Percentiles rank a stretch among this genome's conserved stretches.
These are phyloP conservation scores for Uncinocarpus reesii DNA, from an alignment of 2,329 filamentous ascomycete genomes.

Conservation along the genomic window DNA sequence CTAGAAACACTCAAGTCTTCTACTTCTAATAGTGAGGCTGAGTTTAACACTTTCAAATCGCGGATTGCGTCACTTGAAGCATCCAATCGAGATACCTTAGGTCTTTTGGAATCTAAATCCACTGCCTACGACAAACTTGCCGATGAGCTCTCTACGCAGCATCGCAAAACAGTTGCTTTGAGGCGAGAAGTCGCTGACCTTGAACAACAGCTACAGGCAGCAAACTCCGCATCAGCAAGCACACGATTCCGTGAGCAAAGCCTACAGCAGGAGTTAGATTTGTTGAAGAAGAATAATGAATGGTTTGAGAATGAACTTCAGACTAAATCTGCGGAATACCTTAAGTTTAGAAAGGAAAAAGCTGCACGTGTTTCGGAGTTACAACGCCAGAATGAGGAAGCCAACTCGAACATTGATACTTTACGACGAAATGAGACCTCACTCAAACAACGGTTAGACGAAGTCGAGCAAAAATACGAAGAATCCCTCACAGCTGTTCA, in stretches of 20 bases:
- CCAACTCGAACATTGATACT: conserved; percentile 63
- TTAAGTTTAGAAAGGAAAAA: conserved; percentile 92
- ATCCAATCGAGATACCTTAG: conserved; percentile 81
- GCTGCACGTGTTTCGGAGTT: conserved; percentile 78
- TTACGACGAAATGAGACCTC: conserved; percentile 70
- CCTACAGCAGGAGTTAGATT: conserved; percentile 78
- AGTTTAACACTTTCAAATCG: conserved; percentile 63
- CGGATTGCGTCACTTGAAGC: conserved; percentile 80
- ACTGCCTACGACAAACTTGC: conserved; percentile 75
- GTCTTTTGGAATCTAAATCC: conserved; percentile 81
- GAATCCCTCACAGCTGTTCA: conserved; percentile 73
- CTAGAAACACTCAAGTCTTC: conserved; percentile 67
- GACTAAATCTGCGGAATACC: conserved; percentile 73
- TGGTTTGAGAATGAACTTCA: conserved; percentile 90
- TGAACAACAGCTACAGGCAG: conserved; percentile 73
- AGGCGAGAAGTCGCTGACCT: conserved; percentile 70
- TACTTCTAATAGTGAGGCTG: conserved; percentile 54
- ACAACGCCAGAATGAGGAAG: conserved; percentile 79
- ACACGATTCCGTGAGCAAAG: conserved; percentile 86
- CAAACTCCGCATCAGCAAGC: conserved; percentile 67
- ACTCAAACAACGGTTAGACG: conserved; percentile 69
- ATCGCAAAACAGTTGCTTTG: conserved; percentile 75
- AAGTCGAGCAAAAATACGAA: conserved; percentile 76
- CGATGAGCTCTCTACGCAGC: conserved; percentile 76
- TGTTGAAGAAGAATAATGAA: conserved; percentile 80